Conservation (phyloP, 805 yeast species). For the Sporopachydermia lactativora region DNA sequence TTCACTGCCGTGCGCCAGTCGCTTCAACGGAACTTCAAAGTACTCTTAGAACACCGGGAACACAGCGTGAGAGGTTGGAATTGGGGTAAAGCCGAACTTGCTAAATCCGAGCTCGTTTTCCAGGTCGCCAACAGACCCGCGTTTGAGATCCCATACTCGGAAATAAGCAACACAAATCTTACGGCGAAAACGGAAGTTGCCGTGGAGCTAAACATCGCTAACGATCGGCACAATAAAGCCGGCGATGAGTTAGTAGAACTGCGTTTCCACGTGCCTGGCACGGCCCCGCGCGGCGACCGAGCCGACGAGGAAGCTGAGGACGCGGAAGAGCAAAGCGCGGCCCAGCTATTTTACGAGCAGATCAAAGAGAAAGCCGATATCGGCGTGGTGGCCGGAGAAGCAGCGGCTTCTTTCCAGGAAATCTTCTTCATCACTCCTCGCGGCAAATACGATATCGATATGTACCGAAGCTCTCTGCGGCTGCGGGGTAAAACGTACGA, state of each 20-base stretch:
- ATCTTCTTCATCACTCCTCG: conserved; percentile 90
- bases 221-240: conserved; percentile 40
- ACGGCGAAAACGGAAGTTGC: conserved; percentile 92
- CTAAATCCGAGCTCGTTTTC: conserved; percentile 81
- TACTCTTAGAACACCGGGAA: conserved; percentile 68
- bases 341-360: conserved; percentile 78
- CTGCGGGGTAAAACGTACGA: conserved; percentile 96
- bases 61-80: conserved; percentile 98
- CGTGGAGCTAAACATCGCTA: conserved; percentile 56
- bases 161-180: conserved; percentile 72
- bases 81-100: conserved; percentile 93
- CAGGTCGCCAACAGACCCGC: conserved; percentile 77
- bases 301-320: conserved; percentile 20
- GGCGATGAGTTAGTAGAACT: conserved; percentile 96
- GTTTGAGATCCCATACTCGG: conserved; percentile 78
- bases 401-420: conserved; percentile 85
- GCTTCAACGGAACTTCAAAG: conserved; percentile 58
- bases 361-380: conserved; percentile 87
- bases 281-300: conserved; percentile 33
- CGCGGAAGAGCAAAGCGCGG: conserved; percentile 47
- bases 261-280: conserved; percentile 90
- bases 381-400: conserved; percentile 90
- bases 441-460: conserved; percentile 95
- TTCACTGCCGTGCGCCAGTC: conserved; percentile 71
- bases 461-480: conserved; percentile 77